Conservation (phyloP, 2,329 filamentous ascomycete genomes). For the Ceratocystis cacaofunesta region DNA sequence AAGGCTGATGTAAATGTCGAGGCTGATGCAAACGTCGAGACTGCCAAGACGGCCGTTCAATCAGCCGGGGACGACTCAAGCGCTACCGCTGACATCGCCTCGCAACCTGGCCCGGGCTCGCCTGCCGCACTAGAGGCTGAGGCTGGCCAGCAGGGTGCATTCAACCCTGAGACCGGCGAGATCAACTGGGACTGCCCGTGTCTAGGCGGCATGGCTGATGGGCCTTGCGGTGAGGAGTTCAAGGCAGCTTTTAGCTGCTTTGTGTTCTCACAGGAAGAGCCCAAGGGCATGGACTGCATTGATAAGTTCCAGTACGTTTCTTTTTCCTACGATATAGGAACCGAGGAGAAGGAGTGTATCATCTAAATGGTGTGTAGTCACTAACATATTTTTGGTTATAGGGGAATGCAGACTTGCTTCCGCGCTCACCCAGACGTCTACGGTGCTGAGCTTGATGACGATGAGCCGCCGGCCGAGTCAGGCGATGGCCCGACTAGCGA, state of each 20-base stretch:
- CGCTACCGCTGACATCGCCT: slow-evolving; percentile 19
- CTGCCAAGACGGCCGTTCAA: slow-evolving; percentile 20
- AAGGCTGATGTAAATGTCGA: slow-evolving; percentile 19
- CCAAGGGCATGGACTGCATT: slow-evolving; percentile 95
- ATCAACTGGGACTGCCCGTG: slow-evolving; percentile 99
- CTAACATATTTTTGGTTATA: slow-evolving; percentile 25
- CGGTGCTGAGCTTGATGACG: slow-evolving; percentile 71
- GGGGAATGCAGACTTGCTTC: slow-evolving; percentile 97
- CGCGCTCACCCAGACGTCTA: slow-evolving; percentile 84
- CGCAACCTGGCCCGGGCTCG: slow-evolving; percentile 24
- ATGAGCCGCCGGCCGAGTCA: slow-evolving; percentile 32
- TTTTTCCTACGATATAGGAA: neutral
- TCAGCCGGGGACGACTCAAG: slow-evolving; percentile 16
- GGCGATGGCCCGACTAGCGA: slow-evolving; percentile 21
- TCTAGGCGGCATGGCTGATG: slow-evolving; percentile 89
- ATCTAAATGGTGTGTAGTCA: neutral
- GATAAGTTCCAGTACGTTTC: slow-evolving; percentile 81
- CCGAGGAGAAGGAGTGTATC: too few species aligned
- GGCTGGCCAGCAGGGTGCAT: slow-evolving; percentile 75
- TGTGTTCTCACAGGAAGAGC: slow-evolving; percentile 85
- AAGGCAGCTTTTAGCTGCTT: slow-evolving; percentile 95
- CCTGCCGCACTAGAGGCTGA: slow-evolving; percentile 57
- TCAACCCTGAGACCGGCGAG: slow-evolving; percentile 96
- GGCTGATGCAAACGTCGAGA: neutral
- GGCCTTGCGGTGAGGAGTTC: slow-evolving; percentile 92